Percentiles rank a stretch among this genome's conserved stretches.
Evolutionary conservation across 345 rosid species (phyloP).

Genomic region (Eucalyptus cladocalyx): DNA sequence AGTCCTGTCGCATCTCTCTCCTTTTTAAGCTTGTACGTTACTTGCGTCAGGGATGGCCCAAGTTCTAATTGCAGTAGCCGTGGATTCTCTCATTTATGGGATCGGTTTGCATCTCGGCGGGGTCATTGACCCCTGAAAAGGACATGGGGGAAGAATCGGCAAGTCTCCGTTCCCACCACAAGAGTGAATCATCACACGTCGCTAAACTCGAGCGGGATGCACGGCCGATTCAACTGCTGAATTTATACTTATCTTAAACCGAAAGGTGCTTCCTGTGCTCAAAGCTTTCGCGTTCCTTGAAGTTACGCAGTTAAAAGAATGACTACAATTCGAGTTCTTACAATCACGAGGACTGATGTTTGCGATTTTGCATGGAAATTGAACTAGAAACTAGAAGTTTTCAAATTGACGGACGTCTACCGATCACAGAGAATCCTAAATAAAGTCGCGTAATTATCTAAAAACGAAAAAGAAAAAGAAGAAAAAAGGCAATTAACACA

Average conservation of each 20-base stretch:
- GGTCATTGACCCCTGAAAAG: neutral
- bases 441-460: neutral
- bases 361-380: neutral
- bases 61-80: neutral
- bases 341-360: neutral
- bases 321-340: neutral
- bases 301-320: neutral
- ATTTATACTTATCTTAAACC: neutral
- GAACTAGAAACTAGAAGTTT: neutral
- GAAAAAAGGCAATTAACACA: neutral
- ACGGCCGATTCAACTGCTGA: neutral
- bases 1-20: neutral
- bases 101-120: neutral
- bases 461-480: neutral
- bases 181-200: neutral
- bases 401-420: neutral
- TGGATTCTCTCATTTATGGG: neutral
- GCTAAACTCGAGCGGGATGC: neutral
- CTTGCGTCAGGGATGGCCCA: neutral
- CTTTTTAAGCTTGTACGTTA: neutral
- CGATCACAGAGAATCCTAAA: neutral
- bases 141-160: neutral
- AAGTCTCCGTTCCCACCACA: neutral
- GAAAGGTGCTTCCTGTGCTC: neutral
- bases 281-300: neutral